Evolutionary conservation across 2,329 filamentous ascomycete species (phyloP), one percentile per base, ranked within the genome.

Genomic region (Proliferodiscus dingleyae): DNA sequence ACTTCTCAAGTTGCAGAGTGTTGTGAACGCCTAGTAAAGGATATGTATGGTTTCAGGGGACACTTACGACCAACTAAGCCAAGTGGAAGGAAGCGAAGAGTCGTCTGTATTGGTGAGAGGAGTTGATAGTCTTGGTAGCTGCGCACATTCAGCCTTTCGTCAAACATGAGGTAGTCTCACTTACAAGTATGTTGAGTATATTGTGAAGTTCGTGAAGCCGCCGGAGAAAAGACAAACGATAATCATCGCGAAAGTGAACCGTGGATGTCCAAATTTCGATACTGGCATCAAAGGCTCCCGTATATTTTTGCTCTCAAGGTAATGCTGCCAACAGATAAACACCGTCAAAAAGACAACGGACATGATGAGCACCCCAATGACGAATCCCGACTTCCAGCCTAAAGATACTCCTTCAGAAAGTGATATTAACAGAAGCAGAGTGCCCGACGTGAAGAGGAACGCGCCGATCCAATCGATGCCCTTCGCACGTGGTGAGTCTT

Each of bases 341-440:
- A 29, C n/a, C 6, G 18, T 19, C 9, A 52, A 80, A 28, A 74
- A 72, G 54, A 86, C 85, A 2, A 68, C 64, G 7, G 61, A 65
- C 4, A 85, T 66, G n/a, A 84, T 66, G 7, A 79, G 49, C 21
- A 47, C n/a, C 10, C 19, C 45, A 39, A 47, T 47, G n/a, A 78
- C 75, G 75, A 80, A 86, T 0, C 81, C 72, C 0, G 74, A 78
- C 6, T 65, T 61, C 83, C 83, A 88, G 4, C 83, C 83, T 2
- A 81, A 77, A 0, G 83, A 77, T 52, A 85, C 85, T 16, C 83
- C 83, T 58, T 87, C 77, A 0, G 83, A 84, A 22, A 87, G 67
- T 0, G 81, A 78, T 48, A 86, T 83, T 28, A 86, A 69, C 8
- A 87, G 69, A 0, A 78, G 72, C 7, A 87, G 64, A 3, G 85